Evolutionary conservation across 768 basidiomycete species (phyloP).

Genomic region (Leucocoprinus birnbaumii): DNA sequence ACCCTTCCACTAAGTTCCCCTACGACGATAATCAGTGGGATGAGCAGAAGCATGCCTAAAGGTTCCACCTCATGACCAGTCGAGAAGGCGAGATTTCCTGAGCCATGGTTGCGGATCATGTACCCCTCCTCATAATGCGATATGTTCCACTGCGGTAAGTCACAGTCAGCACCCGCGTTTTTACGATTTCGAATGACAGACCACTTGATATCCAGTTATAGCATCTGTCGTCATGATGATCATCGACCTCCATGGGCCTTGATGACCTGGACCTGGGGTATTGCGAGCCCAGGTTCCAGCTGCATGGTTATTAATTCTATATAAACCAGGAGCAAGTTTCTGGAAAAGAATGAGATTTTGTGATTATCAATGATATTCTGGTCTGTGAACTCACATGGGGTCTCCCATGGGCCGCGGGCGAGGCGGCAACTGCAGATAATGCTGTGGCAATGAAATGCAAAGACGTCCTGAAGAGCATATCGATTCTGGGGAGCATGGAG

Average conservation of each 20-base stretch:
- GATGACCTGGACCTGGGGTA: slow-evolving; percentile 4
- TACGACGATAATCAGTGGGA: not conserved
- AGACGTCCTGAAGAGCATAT: no score
- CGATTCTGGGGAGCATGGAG: no score
- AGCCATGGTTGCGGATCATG: not conserved
- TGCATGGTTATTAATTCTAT: not conserved
- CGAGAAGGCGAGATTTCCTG: slow-evolving; percentile 2
- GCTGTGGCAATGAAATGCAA: no score
- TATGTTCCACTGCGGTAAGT: slow-evolving; percentile 2
- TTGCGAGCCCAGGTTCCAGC: slow-evolving; percentile 2
- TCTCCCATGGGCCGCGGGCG: no score
- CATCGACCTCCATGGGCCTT: slow-evolving; percentile 1
- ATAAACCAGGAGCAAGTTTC: not conserved
- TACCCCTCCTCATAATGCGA: slow-evolving; percentile 2
- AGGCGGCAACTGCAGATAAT: no score
- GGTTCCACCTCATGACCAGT: not conserved
- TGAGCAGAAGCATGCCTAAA: not conserved
- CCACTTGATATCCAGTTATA: not conserved
- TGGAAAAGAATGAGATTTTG: not conserved
- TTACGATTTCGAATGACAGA: not conserved
- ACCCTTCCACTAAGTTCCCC: not conserved
- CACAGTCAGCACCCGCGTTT: no score
- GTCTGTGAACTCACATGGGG: no score
- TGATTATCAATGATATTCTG: not conserved
- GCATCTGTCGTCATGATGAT: not conserved